Evolutionary conservation across 768 basidiomycete species (phyloP).

Genomic region (Phlegmacium glaucopus): DNA sequence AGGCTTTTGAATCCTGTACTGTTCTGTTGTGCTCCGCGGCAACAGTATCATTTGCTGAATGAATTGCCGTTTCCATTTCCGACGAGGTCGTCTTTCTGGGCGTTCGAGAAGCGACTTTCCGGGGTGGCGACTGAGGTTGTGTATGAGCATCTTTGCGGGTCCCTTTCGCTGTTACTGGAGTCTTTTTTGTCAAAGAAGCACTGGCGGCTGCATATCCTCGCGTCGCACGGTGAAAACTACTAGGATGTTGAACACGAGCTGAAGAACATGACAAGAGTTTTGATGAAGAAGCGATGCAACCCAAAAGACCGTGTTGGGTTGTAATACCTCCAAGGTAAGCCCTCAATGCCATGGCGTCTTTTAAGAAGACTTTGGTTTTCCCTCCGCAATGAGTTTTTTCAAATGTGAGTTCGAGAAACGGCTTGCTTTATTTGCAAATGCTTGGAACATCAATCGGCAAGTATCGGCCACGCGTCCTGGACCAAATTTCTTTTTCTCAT

Average conservation of each 20-base stretch:
- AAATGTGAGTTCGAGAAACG: conserved; percentile 8
- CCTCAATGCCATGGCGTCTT: conserved; percentile 14
- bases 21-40: conserved; percentile 12
- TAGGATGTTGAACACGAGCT: neutral
- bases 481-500: conserved; percentile 17
- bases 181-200: conserved; percentile 9
- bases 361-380: no score
- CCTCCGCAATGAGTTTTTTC: no score
- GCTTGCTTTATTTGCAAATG: conserved; percentile 12
- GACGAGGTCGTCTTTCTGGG: conserved; percentile 12
- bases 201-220: conserved; percentile 17
- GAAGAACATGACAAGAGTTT: conserved; percentile 2
- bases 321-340: conserved; percentile 11
- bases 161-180: conserved; percentile 11
- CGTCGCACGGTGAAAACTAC: neutral
- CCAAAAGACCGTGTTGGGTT: conserved; percentile 6
- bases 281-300: conserved; percentile 11
- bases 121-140: conserved; percentile 2
- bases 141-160: conserved; percentile 10
- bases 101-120: conserved; percentile 1
- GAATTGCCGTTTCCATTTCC: conserved; percentile 8
- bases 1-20: conserved; percentile 1
- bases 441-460: conserved; percentile 21
- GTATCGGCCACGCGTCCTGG: conserved; percentile 28
- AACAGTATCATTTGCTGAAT: conserved; percentile 4